Percentiles rank a stretch among this genome's conserved stretches.
Evolutionary conservation across 257 asterid species (phyloP).

Genomic region (Echium plantagineum): DNA sequence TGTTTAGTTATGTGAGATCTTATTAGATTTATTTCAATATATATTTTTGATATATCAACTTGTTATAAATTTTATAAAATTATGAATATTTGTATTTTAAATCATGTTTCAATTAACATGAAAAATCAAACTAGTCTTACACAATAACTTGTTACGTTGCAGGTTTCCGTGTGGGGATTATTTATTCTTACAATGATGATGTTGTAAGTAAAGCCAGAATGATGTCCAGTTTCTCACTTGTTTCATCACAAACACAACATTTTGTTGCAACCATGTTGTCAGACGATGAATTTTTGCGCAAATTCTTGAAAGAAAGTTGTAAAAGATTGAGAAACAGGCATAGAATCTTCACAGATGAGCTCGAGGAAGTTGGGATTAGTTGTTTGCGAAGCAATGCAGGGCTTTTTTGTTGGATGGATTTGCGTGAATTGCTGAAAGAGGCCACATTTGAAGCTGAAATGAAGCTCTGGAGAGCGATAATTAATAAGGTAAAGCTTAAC

Average conservation of each 20-base stretch:
- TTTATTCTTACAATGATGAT: background rate
- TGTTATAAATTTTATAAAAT: no score
- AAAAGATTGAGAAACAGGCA: background rate
- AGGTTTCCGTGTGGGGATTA: background rate
- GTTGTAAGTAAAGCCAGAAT: background rate
- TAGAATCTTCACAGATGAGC: background rate
- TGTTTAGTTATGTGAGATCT: no score
- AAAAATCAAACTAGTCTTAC: no score
- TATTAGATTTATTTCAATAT: no score
- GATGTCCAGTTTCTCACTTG: background rate
- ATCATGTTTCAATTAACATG: no score
- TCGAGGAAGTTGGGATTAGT: background rate
- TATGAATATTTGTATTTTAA: no score
- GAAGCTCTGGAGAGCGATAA: background rate
- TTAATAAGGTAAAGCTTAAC: background rate
- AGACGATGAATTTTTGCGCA: background rate
- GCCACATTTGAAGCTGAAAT: background rate
- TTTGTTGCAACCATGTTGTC: background rate
- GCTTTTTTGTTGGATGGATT: background rate
- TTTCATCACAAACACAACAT: background rate
- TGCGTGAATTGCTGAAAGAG: background rate
- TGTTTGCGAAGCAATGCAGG: background rate
- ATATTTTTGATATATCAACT: no score
- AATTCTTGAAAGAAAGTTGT: background rate
- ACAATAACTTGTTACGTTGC: no score